Percentiles rank a stretch among this genome's conserved stretches.
Evolutionary conservation across 257 asterid genomes (phyloP).

Genomic region (Jaltomata sinuosa): DNA sequence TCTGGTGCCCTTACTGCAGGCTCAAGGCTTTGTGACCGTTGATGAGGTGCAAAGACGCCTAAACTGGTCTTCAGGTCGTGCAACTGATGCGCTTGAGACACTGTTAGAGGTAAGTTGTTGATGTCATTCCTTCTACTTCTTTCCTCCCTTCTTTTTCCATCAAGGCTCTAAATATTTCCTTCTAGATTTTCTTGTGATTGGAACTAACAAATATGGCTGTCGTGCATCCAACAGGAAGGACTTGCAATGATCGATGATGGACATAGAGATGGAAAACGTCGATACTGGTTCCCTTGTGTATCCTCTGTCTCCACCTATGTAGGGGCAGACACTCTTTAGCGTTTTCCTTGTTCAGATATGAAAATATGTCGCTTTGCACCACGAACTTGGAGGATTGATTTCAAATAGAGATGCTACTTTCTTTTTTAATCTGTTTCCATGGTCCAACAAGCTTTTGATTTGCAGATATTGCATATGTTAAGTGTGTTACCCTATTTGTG

Average conservation of each 20-base stretch:
- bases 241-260: conserved; percentile 17
- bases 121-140: background rate
- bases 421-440: background rate
- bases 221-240: conserved; percentile 5
- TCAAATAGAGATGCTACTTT: background rate
- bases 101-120: conserved; percentile 62
- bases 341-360: background rate
- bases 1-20: conserved; percentile 30
- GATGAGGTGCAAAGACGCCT: conserved; percentile 80
- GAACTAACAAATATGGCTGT: background rate
- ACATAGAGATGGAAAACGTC: conserved; percentile 51
- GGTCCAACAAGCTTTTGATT: background rate
- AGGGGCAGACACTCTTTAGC: conserved; percentile 4
- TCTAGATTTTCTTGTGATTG: background rate
- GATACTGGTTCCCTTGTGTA: conserved; percentile 82
- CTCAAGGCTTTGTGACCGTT: conserved; percentile 84
- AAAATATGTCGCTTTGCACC: background rate
- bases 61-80: conserved; percentile 79
- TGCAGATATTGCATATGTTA: background rate
- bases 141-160: background rate
- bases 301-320: conserved; percentile 9
- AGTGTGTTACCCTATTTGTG: background rate
- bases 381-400: background rate
- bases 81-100: conserved; percentile 84
- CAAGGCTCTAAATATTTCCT: background rate